Base-by-base conservation (phyloP, 2,329 filamentous ascomycete genomes). In the Fragosphaeria purpurea region DNA sequence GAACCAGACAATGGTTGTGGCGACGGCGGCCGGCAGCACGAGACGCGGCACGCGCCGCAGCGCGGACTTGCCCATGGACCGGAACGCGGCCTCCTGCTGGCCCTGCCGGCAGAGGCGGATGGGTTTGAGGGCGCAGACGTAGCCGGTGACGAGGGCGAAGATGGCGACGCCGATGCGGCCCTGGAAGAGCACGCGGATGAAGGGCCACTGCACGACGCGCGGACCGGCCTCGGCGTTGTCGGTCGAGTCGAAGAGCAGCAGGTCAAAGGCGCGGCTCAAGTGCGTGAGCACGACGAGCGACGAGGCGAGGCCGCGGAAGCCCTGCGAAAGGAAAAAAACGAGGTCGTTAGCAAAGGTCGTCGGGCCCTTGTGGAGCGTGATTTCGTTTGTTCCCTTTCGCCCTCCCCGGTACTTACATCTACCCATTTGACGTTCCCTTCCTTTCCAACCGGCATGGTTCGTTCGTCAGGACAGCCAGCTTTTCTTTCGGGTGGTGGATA, bases 81-180 rank as follows among this genome's bases (percentile, higher is more conserved):
- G 66, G 55, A 79, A 74, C 10, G 77, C 77, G 1, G 68, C 69
- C 41, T 77, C 71, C 50, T 72, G 70, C 56, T 77, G 71, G 47
- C 76, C 78, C 35, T 74, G 66, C 48, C 75, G 72, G 58, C 69
- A 74, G 47, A 77, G 72, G 49, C 72, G 70, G 53, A 83, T 72
- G 12, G 79, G 76, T 58, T 82, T 81, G 48, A 82, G 69, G 4
- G 77, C 74, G 64, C 80, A 82, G 47, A 82, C 79, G 58, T 81
- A 83, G 51, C 79, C 79, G 30, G 80, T 79, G 40, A 83, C 77
- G 44, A 85, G 70, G 59, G 82, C 75, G 64, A 85, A 84, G 55
- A 84, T 79, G 11, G 79, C 75, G 3, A 85, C 82, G 63, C 81
- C 82, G 44, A 80, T 77, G 12, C 82, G 74, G 30, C 82, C 79